Conservation (phyloP, 257 asterid species). For the Solanum piurae region DNA sequence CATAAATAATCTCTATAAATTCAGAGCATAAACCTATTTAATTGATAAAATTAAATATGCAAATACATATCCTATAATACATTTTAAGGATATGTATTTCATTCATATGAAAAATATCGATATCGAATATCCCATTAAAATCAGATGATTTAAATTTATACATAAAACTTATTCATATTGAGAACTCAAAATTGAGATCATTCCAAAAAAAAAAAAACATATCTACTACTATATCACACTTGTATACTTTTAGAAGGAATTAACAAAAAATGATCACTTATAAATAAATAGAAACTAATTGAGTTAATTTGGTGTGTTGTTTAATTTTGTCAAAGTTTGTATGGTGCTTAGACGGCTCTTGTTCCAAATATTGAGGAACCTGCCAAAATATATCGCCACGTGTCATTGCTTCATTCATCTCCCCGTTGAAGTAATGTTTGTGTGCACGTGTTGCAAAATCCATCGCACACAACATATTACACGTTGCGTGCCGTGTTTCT, state of each 20-base stretch:
- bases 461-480: neutral
- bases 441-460: neutral
- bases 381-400: neutral
- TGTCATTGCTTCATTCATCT: neutral
- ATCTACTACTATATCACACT: no score
- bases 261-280: no score
- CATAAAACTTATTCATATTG: no score
- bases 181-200: no score
- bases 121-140: rapidly evolving
- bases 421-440: neutral
- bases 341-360: neutral
- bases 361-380: neutral
- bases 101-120: neutral
- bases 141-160: no score
- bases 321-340: neutral
- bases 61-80: neutral
- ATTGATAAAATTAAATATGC: neutral
- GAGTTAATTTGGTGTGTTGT: neutral
- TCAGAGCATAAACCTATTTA: neutral
- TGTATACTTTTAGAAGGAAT: no score
- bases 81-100: no score
- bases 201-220: no score
- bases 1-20: no score
- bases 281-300: neutral
- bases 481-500: neutral